These are phyloP conservation scores for Styphnolobium japonicum DNA, from an alignment of 306 rosid genomes.

Conservation along the genomic window DNA sequence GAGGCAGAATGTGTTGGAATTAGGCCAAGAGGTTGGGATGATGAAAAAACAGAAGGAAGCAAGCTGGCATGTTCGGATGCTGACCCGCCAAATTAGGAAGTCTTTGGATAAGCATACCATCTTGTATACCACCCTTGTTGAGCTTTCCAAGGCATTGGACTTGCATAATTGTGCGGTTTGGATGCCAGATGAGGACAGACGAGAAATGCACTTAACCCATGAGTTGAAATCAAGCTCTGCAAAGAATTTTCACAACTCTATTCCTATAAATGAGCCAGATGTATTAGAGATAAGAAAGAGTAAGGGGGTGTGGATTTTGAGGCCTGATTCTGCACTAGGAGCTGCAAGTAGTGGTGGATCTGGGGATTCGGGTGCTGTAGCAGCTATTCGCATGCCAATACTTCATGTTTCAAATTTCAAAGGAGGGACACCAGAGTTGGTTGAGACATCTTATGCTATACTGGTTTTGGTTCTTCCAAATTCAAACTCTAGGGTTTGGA, in stretches of 20 bases:
- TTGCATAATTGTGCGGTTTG: conserved; percentile 82
- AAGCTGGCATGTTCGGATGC: conserved; percentile 84
- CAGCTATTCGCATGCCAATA: conserved; percentile 80
- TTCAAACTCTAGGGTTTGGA: conserved; percentile 52
- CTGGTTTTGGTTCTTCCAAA: conserved; percentile 71
- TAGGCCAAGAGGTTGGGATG: conserved; percentile 79
- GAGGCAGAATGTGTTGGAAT: conserved; percentile 70
- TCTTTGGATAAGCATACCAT: conserved; percentile 76
- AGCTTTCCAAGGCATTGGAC: conserved; percentile 73
- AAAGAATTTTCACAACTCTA: conserved; percentile 31
- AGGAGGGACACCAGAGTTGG: conserved; percentile 73
- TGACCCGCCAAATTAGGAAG: conserved; percentile 71
- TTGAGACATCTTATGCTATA: conserved; percentile 67
- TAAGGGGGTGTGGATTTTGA: conserved; percentile 60
- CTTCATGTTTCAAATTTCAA: conserved; percentile 76
- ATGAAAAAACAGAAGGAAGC: conserved; percentile 80
- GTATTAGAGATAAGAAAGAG: conserved; percentile 52
- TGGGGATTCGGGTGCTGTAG: conserved; percentile 56
- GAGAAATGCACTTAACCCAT: conserved; percentile 63
- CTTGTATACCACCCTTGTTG: conserved; percentile 73
- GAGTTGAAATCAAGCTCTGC: conserved; percentile 52
- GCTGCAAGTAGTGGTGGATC: conserved; percentile 54
- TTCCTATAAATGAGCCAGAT: conserved; percentile 56
- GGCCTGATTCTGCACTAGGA: conserved; percentile 64
- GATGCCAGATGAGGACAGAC: conserved; percentile 65